Base-by-base conservation (phyloP, 31 red algal species). In the Asparagopsis taxiformis region DNA sequence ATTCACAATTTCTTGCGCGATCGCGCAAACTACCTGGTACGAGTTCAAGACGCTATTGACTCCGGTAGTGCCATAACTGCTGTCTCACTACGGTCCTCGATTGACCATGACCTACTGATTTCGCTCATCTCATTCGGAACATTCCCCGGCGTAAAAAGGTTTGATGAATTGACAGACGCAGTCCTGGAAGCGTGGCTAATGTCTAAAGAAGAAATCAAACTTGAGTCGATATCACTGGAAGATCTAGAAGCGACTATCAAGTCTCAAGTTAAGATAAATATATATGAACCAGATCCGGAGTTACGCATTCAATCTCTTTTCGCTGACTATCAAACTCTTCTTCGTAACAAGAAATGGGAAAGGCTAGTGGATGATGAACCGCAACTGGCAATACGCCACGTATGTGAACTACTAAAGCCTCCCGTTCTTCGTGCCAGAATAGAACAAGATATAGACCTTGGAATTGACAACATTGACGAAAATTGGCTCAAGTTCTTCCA, bases 1-100 rank as follows among this genome's bases (percentile, higher is more conserved):
- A 50, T 50, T 17, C 44, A 50, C 44, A 50, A 50, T 17, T 50
- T 50, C 44, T 50, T 50, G 44, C 44, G 44, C 44, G 44, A 50
- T 13, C 44, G 44, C 17, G 44, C 10, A 50, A 10, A 17, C 44
- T 50, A 50, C 44, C 44, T 50, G 44, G 11, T 50, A 10, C 10
- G 17, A 17, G 44, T 50, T 50, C 11, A 10, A 17, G 44, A 50
- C 44, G 44, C 44, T 10, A 50, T 13, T 17, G 44, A 10, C 11
- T 13, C 11, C 44, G 44, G 44, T 50, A 17, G 11, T 13, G 10
- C 44, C 44, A 50, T 50, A 50, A 50, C 44, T 17, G 11, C 44
- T 17, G 17, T 17, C 44, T 13, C 44, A 50, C 44, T 50, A 17
- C 10, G 17, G 44, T 10, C 44, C 10, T 50, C 44, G 44, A 13